These are phyloP conservation scores for Stachybotrys chartarum DNA, from an alignment of 2,329 filamentous ascomycete species.

Conservation along the genomic window DNA sequence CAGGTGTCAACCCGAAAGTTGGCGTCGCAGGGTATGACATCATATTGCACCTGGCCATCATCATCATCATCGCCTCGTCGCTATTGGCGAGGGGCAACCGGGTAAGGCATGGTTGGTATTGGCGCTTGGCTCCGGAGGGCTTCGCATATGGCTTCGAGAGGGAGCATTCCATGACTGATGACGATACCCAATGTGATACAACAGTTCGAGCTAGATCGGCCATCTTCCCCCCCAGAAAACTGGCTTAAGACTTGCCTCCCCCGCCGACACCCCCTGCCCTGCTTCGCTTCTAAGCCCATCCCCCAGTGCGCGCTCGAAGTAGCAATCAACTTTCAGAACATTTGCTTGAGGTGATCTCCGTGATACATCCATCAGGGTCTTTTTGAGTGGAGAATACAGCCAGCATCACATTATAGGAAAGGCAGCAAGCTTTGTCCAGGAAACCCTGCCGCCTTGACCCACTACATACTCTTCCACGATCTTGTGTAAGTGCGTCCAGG, in stretches of 20 bases:
- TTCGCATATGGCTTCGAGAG: neutral
- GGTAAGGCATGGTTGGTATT: neutral
- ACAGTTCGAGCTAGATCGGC: neutral
- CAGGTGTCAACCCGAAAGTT: neutral
- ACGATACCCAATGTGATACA: neutral
- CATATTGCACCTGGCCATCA: slow-evolving; percentile 13
- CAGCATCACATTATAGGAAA: too few species aligned
- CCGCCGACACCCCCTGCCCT: neutral
- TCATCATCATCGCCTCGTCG: neutral
- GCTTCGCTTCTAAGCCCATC: neutral
- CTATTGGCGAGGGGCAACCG: neutral
- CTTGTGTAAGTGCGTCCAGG: neutral
- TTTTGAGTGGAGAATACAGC: too few species aligned
- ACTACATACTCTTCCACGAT: neutral
- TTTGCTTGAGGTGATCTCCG: neutral
- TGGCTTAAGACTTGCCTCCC: neutral
- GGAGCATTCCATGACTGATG: neutral
- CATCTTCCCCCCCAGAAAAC: neutral
- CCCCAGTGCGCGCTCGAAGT: neutral
- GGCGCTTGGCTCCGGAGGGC: neutral
- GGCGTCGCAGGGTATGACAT: slow-evolving; percentile 21
- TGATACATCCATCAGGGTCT: neutral
- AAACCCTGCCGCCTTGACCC: neutral
- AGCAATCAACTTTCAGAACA: neutral
- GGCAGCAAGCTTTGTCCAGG: neutral